These are phyloP conservation scores for Thuja plicata DNA, from an alignment of 83 land plant species.

Conservation along the genomic window DNA sequence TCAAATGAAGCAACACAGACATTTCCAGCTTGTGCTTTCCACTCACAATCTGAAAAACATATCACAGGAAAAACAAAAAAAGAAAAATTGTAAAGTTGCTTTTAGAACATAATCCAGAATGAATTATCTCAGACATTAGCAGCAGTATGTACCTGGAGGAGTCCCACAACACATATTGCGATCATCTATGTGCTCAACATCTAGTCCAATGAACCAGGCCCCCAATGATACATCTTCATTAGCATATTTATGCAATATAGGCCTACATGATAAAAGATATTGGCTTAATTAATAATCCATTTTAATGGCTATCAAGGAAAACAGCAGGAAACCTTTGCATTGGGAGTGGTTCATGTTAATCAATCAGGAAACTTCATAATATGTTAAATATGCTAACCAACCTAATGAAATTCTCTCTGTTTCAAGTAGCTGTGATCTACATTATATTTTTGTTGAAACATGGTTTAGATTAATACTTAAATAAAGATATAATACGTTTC, in stretches of 20 bases:
- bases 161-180: constrained; percentile 71
- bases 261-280: constrained; percentile 21
- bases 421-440: neutral
- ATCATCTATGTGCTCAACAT: constrained; percentile 69
- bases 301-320: neutral
- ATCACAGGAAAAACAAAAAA: neutral
- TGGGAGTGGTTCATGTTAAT: neutral
- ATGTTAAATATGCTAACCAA: too few species aligned
- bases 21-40: constrained; percentile 69
- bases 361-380: neutral
- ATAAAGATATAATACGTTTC: neutral
- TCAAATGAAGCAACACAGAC: constrained; percentile 67
- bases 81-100: neutral
- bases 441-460: neutral
- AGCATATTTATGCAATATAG: constrained; percentile 46
- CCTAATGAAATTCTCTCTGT: neutral
- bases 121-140: neutral
- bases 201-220: constrained; percentile 71
- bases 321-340: neutral
- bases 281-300: neutral
- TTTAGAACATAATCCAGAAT: neutral
- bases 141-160: constrained; percentile 49
- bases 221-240: constrained; percentile 61
- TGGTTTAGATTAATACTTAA: neutral
- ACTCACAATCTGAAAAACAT: constrained; percentile 51